These are phyloP conservation scores for Cucumis cinereus DNA, from an alignment of 306 rosid species.

Conservation along the genomic window DNA sequence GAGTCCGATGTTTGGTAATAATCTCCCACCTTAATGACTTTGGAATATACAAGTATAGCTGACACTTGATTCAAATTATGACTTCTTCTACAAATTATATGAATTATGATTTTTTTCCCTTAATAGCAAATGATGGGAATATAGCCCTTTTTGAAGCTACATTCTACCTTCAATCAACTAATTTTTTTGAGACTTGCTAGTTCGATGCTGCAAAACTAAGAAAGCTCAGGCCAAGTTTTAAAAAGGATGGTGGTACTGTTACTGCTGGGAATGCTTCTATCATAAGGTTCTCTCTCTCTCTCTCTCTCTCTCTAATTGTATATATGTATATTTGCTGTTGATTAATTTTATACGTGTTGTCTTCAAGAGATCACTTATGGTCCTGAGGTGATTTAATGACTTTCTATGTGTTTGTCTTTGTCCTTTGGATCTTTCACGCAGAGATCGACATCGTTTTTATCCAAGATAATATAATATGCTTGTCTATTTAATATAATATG, in stretches of 20 bases:
- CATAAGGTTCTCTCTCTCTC: conserved; percentile 10
- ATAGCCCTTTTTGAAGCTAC: background rate
- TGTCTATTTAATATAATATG: background rate
- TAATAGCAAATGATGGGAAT: too few species aligned
- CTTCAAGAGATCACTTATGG: background rate
- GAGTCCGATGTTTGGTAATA: conserved; percentile 99
- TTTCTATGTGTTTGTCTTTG: too few species aligned
- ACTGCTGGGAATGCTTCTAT: conserved; percentile 93
- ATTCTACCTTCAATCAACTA: conserved; percentile 1
- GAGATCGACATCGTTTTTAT: conserved; percentile 44
- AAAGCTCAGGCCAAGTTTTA: conserved; percentile 78
- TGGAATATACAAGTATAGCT: too few species aligned
- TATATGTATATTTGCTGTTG: background rate
- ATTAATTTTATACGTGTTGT: background rate
- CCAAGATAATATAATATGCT: conserved; percentile 65
- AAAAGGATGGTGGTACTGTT: conserved; percentile 65
- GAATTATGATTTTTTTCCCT: too few species aligned
- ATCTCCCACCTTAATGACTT: background rate
- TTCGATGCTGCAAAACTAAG: conserved; percentile 76
- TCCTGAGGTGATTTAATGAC: too few species aligned
- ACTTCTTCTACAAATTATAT: too few species aligned
- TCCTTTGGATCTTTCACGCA: too few species aligned
- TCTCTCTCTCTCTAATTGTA: background rate
- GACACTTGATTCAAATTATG: too few species aligned
- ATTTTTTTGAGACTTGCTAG: conserved; percentile 24